Evolutionary conservation across 805 yeast species (phyloP).

Genomic region (Starmera caribaea): DNA sequence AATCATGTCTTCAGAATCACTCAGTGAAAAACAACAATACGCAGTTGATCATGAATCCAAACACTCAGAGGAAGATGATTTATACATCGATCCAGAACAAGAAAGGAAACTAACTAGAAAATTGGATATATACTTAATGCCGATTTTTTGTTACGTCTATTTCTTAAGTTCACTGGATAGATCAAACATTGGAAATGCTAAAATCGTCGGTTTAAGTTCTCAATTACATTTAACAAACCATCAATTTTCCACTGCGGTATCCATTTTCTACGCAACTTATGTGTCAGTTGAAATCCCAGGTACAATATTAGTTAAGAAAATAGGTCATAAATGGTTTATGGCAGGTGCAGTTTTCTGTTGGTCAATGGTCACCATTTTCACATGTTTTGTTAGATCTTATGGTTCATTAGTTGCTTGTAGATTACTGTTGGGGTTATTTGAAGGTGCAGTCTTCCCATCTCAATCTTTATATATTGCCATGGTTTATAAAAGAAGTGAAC

Average conservation of each 20-base stretch:
- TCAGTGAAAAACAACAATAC: too few relatives aligned
- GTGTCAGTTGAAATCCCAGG: slow-evolving; percentile 25
- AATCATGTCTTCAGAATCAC: too few relatives aligned
- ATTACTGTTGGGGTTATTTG: slow-evolving; percentile 33
- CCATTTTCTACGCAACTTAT: slow-evolving; percentile 36
- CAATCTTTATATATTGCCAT: slow-evolving; percentile 26
- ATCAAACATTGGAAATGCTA: slow-evolving; percentile 48
- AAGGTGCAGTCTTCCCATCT: slow-evolving; percentile 32
- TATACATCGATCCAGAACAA: slow-evolving; percentile 1
- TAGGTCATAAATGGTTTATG: slow-evolving; percentile 17
- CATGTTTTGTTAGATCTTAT: slow-evolving; percentile 22
- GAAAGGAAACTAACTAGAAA: slow-evolving; percentile 24
- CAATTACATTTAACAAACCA: slow-evolving; percentile 24
- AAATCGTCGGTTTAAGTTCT: slow-evolving; percentile 35
- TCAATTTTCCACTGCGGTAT: slow-evolving; percentile 30
- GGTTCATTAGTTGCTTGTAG: slow-evolving; percentile 28
- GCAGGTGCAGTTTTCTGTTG: slow-evolving; percentile 18
- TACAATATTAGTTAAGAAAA: slow-evolving; percentile 13
- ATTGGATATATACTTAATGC: slow-evolving; percentile 30
- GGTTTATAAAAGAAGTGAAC: slow-evolving; percentile 26
- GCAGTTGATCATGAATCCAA: too few relatives aligned
- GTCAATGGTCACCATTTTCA: slow-evolving; percentile 25
- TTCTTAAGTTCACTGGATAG: slow-evolving; percentile 39
- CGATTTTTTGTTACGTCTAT: slow-evolving; percentile 29
- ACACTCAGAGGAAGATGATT: too few relatives aligned